phyloP scores from a whole-genome alignment of 1,284 basidiomycete genomes.

The Cutaneotrichosporon dermatis region DNA sequence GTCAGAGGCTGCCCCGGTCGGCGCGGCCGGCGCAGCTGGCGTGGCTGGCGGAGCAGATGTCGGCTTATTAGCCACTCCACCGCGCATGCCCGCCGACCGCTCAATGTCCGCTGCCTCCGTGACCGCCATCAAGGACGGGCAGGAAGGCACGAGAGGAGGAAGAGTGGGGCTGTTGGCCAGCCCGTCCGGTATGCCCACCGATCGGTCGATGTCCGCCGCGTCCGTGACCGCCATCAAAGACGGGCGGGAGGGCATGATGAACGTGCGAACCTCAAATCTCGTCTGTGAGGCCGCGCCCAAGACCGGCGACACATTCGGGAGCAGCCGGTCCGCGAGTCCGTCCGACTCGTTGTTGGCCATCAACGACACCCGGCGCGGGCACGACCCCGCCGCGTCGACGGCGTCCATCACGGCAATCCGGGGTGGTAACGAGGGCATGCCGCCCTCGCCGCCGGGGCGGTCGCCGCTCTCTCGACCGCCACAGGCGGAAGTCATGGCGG shows the following conservation, averaged over 20 bases:
- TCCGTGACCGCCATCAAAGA: not conserved
- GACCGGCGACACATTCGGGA: constrained; percentile 4
- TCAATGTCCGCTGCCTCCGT: no score
- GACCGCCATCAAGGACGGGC: not conserved
- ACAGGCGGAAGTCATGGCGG: not conserved
- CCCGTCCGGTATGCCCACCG: not conserved
- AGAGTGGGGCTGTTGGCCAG: not conserved
- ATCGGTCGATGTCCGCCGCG: not conserved
- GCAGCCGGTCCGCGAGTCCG: no score
- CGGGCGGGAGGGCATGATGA: not conserved
- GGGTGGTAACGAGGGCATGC: constrained; percentile 33
- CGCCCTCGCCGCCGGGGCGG: not conserved
- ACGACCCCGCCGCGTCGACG: constrained; percentile 32
- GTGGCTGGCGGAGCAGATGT: no score
- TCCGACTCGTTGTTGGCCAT: not conserved
- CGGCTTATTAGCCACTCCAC: no score
- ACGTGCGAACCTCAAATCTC: not conserved
- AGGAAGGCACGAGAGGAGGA: not conserved
- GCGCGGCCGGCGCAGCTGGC: no score
- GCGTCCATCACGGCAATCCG: constrained; percentile 43
- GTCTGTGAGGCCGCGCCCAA: not conserved
- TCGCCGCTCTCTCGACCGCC: not conserved
- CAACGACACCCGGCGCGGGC: constrained; percentile 21
- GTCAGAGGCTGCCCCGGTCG: no score
- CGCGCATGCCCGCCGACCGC: no score